Evolutionary conservation across 2,329 filamentous ascomycete species (phyloP), one percentile per base, ranked within the genome.

Genomic region (Alternaria atra): DNA sequence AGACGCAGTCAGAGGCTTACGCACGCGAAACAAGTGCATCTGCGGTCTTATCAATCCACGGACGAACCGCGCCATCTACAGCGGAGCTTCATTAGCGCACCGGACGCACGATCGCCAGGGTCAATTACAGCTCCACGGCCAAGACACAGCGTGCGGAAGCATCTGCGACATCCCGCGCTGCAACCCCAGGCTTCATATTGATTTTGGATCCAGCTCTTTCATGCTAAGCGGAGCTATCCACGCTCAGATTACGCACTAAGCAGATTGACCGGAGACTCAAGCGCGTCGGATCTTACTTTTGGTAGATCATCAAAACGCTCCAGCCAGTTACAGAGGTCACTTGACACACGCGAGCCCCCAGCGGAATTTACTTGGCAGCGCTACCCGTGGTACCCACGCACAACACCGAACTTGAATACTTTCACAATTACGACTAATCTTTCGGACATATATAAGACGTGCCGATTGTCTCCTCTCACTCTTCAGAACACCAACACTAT

Each of bases 151-250:
- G 58, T 62, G 60, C 65, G 56, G 64, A 66, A 62, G 53, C 59
- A 63, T 62, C 70, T 74, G 74, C 70, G 65, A 75, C 73, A 70
- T 72, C 69, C 73, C 72, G 64, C 72, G 69, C 73, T 66, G 63
- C 67, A 71, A 52, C 66, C 30, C 51, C 43, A 60, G 61, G 57
- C 57, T 61, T 58, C 60, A 58, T 55, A 44, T 43, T 52, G 55
- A 58, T 64, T 68, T 62, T 53, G 50, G 52, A 58, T 35, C 55
- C 56, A 56, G 51, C 51, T 52, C 55, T 56, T 47, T 60, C 55
- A 55, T 61, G 52, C 61, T 63, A 52, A 52, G 57, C 51, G 55
- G 54, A 50, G 39, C 54, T 50, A 15, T 20, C 55, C 44, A 54
- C 34, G 37, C 23, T 44, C 27, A 25, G 46, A 37, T 44, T 52